Base-by-base conservation (phyloP, 306 rosid species). In the Argentina anserina region DNA sequence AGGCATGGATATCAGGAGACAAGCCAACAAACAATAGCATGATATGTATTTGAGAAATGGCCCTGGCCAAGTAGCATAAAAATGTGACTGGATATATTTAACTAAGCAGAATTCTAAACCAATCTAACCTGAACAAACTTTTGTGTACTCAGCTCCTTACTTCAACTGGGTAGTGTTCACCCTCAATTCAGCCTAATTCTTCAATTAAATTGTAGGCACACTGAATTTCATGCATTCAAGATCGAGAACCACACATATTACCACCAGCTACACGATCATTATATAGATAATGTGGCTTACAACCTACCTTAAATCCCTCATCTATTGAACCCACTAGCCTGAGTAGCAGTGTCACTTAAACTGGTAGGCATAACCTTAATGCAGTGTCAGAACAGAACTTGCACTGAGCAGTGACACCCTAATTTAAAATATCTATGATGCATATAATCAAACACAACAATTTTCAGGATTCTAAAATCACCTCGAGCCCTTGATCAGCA, bases 1-100 rank as follows among this genome's bases (percentile, higher is more conserved):
- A 58, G 90, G 91, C 11, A 60, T 29, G 13, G 61, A 29, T 1
- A 60, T 49, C 20, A 58, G 25, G 49, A 64, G 20, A 69, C 29
- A 29, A 0, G 40, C 59, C 25, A 33, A 41, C 53, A 70, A 31
- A 61, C 20, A 77, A 25, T 78, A 76, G 72, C 42, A 46, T 1
- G 7, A 21, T 26, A 7, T 41, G 63, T 12, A 3, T 21, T 7
- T 66, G 52, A 17, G 7, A 55, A 11, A 34, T 61, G 67, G 43
- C 43, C 13, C 0, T 0, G 14, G 67, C 67, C 43, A 33, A 17
- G 8, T 52, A 52, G 9, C 47, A 23, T 17, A 36, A 20, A 20
- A 31, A 15, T 64, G 47, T 21, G 47, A n/a, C 29, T n/a, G 26
- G 21, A 20, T 20, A 39, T 36, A 37, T 63, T 20, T 0, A 9